Conservation (phyloP, 2,329 filamentous ascomycete genomes). For the Pseudopithomyces maydicus region DNA sequence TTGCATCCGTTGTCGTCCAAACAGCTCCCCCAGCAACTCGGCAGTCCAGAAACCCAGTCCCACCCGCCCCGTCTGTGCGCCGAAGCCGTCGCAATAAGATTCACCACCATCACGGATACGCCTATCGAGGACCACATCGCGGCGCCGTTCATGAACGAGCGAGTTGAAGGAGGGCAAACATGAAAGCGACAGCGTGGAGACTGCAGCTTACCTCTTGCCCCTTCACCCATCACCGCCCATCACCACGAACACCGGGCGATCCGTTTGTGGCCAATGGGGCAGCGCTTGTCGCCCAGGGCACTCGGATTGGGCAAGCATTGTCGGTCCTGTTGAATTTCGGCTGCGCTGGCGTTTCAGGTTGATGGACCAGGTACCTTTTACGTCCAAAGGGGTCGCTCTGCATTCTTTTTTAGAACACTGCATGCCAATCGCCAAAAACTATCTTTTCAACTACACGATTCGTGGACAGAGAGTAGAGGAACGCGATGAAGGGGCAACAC, state of each 20-base stretch:
- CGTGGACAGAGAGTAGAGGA: background rate
- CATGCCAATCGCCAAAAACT: background rate
- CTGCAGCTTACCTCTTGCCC: background rate
- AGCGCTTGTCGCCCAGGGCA: background rate
- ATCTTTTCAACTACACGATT: background rate
- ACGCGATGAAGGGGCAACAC: no score
- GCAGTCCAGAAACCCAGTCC: slow-evolving; percentile 25
- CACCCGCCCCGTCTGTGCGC: slow-evolving; percentile 6
- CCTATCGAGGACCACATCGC: slow-evolving; percentile 12
- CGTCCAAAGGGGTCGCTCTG: background rate
- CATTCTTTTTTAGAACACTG: background rate
- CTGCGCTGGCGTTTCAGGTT: slow-evolving; percentile 21
- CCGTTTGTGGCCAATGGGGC: background rate
- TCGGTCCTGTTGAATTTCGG: slow-evolving; percentile 2
- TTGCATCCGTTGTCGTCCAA: slow-evolving; percentile 24
- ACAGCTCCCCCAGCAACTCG: slow-evolving; percentile 27
- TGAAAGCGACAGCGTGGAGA: background rate
- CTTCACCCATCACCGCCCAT: slow-evolving; percentile 3
- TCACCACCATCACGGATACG: background rate
- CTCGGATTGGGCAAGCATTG: background rate
- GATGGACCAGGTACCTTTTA: slow-evolving; percentile 4
- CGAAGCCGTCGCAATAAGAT: background rate
- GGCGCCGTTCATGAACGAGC: background rate
- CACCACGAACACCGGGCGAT: slow-evolving; percentile 4
- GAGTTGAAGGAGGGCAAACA: background rate